These are phyloP conservation scores for Ambrosia hybrid DNA, from an alignment of 140 eudicot genomes.

Conservation along the genomic window DNA sequence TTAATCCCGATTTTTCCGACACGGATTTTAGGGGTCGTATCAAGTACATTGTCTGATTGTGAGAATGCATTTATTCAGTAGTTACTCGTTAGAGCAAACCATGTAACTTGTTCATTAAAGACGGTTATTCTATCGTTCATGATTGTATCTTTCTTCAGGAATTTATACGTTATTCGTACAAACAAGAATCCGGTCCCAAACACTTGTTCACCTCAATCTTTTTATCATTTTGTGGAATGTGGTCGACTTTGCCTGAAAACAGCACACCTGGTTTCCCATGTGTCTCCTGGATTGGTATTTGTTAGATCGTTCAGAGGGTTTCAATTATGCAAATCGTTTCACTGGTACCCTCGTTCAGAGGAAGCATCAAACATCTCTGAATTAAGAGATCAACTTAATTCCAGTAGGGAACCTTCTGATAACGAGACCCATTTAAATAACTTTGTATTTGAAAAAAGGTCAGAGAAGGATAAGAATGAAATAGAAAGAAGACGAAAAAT, in stretches of 20 bases:
- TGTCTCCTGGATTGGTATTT: constrained; percentile 30
- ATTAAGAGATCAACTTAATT: constrained; percentile 18
- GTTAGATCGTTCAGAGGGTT: constrained; percentile 22
- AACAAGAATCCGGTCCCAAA: constrained; percentile 30
- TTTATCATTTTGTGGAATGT: constrained; percentile 29
- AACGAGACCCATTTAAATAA: constrained; percentile 21
- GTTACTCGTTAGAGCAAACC: not conserved
- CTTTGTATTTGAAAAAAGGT: constrained; percentile 17
- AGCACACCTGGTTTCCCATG: not conserved
- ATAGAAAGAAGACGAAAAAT: constrained; percentile 48
- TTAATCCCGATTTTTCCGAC: too few relatives aligned
- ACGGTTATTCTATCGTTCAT: constrained; percentile 5
- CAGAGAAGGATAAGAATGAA: constrained; percentile 40
- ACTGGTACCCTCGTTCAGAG: constrained; percentile 11
- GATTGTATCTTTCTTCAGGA: constrained; percentile 43
- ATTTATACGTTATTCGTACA: constrained; percentile 33
- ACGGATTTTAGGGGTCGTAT: too few relatives aligned
- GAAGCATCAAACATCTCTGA: constrained; percentile 25
- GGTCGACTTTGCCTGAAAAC: constrained; percentile 30
- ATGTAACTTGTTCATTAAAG: too few relatives aligned
- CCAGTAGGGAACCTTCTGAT: constrained; percentile 8
- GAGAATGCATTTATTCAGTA: not conserved
- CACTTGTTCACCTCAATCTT: constrained; percentile 5
- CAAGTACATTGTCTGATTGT: constrained; percentile 1
- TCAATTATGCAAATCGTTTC: constrained; percentile 28